Conservation (phyloP, 2,329 filamentous ascomycete species). For the Trichoderma simmonsii region DNA sequence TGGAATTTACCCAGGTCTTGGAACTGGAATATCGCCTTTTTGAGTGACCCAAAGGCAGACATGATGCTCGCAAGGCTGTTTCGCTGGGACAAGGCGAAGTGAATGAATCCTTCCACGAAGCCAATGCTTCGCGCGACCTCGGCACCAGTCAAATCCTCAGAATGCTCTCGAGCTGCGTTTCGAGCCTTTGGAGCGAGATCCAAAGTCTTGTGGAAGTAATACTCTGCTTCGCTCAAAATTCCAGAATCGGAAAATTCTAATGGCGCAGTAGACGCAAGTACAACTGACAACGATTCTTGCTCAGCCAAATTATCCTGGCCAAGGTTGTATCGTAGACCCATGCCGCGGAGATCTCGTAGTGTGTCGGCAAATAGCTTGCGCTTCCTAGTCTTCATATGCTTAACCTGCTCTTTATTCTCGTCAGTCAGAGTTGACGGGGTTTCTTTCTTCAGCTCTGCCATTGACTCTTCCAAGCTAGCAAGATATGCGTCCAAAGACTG, state of each 20-base stretch:
- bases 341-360: constrained; percentile 74
- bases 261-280: constrained; percentile 60
- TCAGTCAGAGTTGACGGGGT: constrained; percentile 80
- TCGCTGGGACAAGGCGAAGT: constrained; percentile 61
- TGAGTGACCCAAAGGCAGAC: constrained; percentile 38
- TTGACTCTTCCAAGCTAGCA: constrained; percentile 63
- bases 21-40: constrained; percentile 37
- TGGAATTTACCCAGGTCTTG: constrained; percentile 32
- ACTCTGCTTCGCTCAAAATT: constrained; percentile 49
- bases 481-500: constrained; percentile 65
- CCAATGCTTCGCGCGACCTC: constrained; percentile 78
- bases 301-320: constrained; percentile 68
- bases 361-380: constrained; percentile 87
- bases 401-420: constrained; percentile 78
- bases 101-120: constrained; percentile 81
- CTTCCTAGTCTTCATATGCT: constrained; percentile 88
- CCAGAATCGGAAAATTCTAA: constrained; percentile 32
- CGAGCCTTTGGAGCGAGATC: constrained; percentile 69
- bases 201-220: constrained; percentile 75
- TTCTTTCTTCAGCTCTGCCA: constrained; percentile 73
- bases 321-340: constrained; percentile 86
- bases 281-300: constrained; percentile 66
- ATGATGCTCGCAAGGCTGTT: constrained; percentile 42
- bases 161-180: constrained; percentile 67
- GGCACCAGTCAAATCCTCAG: constrained; percentile 77